Evolutionary conservation across 805 yeast genomes (phyloP), one percentile per base, ranked within the genome.

Genomic region (Candida sonorensis): DNA sequence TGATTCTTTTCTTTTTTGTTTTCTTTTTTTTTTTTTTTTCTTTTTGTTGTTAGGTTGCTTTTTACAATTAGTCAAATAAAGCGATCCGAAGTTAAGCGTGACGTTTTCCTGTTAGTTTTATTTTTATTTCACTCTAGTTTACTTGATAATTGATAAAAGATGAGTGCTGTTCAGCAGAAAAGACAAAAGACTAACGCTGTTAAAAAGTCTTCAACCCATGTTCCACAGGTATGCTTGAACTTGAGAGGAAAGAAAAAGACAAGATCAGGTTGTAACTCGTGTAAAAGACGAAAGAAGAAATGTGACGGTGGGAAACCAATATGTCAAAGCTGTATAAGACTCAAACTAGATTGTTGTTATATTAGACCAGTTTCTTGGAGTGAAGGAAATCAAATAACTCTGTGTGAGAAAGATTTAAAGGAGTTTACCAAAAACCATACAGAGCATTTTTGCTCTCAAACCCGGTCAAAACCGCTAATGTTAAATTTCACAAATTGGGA

Each of bases 221-320:
- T 9, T 9, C 6, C 6, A 9, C 22, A 22, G 6, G 26, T 23
- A n/a, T 23, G 26, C 13, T 12, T 13, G 20, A 34, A 31, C 25
- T 11, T 23, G 20, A 29, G 30, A 26, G 36, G 36, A 4, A 29
- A 19, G 12, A 25, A 35, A 17, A 44, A 45, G 23, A 35, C 45
- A 6, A 29, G 57, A 32, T 47, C 48, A 10, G 72, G 72, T 1
- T 66, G 72, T 37, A 50, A 60, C 51, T 58, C 62, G 5, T 66
- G 72, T 38, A 51, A 68, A 35, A 51, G 53, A 15, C 51, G 69
- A 24, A 67, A 64, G 36, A 65, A 65, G 43, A 55, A 64, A 22
- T 66, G 72, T 41, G 46, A 50, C 17, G 49, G 46, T 20, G 17
- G 15, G 1, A 45, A 35, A 27, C 57, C 57, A 2, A 38, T 30